Base-by-base conservation (phyloP, 257 asterid genomes). In the Solanum chiquidenum region DNA sequence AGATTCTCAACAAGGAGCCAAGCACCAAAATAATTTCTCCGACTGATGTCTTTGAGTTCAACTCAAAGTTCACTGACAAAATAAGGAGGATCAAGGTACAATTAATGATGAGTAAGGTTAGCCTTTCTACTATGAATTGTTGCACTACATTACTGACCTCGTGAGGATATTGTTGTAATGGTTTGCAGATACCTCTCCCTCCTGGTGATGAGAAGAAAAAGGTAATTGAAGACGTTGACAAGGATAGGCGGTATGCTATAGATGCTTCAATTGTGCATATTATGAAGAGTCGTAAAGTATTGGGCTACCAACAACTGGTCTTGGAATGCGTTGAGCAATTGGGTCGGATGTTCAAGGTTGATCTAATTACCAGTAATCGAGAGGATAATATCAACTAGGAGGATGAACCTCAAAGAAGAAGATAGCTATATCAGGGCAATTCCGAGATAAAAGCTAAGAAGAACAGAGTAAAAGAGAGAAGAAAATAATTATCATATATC, bases 201-300 rank as follows among this genome's bases (percentile, higher is more conserved):
- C 98, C 99, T 0, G 98, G 93, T 88, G 99, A 97, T 84, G 99
- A 97, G 94, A 96, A 94, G 89, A 97, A 94, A 92, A 96, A 95
- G 90, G 98, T 97, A 9, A 94, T 97, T 35, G 99, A 97, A 93
- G 99, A 97, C 89, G 99, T 97, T 88, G 99, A 97, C 40, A 97
- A 95, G 92, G 99, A 97, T 89, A 93, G 99, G 79, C 89, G 99
- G 71, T 97, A 97, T 85, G 99, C 99, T 46, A 96, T 97, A 86
- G 98, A 97, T 88, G 99, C 99, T 86, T 96, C 99, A 35, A 94
- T 97, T 35, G 99, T 96, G 88, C 98, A 98, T 71, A 97, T 94
- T 88, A 97, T 97, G 99, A 97, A 96, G 94, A 95, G 98, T 89
- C 88, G 96, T 89, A 93, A 95, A 90, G 98, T 96, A 66, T 91